These are phyloP conservation scores for Aspergillus nanangensis DNA, from an alignment of 495 filamentous ascomycete species.

Conservation along the genomic window DNA sequence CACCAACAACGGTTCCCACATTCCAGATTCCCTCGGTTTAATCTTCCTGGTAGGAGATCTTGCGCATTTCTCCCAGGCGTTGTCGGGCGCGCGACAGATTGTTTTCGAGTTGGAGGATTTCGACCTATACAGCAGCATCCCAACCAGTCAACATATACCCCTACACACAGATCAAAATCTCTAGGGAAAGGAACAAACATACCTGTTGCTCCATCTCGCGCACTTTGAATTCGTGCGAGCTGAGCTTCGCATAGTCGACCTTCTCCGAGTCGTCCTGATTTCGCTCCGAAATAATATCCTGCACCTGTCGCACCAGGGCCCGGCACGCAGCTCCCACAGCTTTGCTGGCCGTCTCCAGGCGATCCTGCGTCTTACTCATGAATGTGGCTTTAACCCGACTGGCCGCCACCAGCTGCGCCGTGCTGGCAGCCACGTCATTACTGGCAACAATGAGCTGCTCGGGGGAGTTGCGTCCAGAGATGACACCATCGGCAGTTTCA, in stretches of 20 bases:
- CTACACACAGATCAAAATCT: too few species aligned
- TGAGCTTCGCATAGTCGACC: conserved; percentile 82
- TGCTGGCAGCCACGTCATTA: conserved; percentile 93
- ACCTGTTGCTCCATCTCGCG: conserved; percentile 99
- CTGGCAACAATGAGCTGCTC: conserved; percentile 97
- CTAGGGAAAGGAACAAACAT: conserved; percentile 31
- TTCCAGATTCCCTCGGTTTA: conserved; percentile 4
- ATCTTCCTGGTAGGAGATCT: conserved; percentile 94
- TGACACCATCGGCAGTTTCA: conserved; percentile 94
- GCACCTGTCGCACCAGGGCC: conserved; percentile 85
- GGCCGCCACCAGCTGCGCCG: conserved; percentile 93
- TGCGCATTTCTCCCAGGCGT: conserved; percentile 94
- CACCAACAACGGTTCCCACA: too few species aligned
- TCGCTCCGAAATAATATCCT: conserved; percentile 84
- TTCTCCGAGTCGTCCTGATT: conserved; percentile 70
- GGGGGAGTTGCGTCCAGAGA: conserved; percentile 82
- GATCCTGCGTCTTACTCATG: conserved; percentile 94
- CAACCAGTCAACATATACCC: too few species aligned
- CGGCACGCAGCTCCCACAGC: conserved; percentile 87
- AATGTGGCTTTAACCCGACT: conserved; percentile 95
- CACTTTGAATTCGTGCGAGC: conserved; percentile 95
- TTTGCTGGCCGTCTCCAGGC: conserved; percentile 85
- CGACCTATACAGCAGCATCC: conserved; percentile 56
- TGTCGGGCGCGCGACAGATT: conserved; percentile 72
- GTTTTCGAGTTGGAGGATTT: conserved; percentile 96